phyloP scores from a whole-genome alignment of 2,329 filamentous ascomycete species.

The Sarocladiaceae sp. region DNA sequence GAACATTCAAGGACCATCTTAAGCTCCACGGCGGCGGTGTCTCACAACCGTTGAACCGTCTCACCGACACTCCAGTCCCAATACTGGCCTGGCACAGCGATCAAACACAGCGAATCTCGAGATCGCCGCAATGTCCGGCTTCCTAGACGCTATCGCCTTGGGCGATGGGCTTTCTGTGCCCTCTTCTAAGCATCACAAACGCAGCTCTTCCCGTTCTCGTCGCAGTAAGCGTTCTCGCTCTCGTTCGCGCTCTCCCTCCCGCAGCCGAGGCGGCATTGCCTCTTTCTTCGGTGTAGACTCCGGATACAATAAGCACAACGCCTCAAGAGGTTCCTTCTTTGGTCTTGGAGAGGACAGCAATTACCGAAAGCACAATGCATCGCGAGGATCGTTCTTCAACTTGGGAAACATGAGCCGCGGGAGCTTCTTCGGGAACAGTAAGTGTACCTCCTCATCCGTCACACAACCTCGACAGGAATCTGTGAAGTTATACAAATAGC shows the following conservation, averaged over 20 bases:
- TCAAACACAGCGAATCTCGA: neutral
- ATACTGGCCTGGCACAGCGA: neutral
- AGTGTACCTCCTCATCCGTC: slow-evolving; percentile 14
- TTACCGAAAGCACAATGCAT: slow-evolving; percentile 24
- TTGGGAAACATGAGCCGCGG: slow-evolving; percentile 16
- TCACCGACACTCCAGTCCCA: neutral
- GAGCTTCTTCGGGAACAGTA: slow-evolving; percentile 41
- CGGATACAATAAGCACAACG: slow-evolving; percentile 32
- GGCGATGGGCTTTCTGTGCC: slow-evolving; percentile 26
- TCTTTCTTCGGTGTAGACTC: slow-evolving; percentile 26
- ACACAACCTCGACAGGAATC: slow-evolving; percentile 7
- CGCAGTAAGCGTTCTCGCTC: slow-evolving; percentile 30
- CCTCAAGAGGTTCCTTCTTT: slow-evolving; percentile 40
- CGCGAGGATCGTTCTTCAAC: slow-evolving; percentile 6
- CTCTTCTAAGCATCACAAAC: slow-evolving; percentile 20
- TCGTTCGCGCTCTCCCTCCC: slow-evolving; percentile 31
- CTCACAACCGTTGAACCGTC: neutral
- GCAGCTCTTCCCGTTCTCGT: slow-evolving; percentile 22
- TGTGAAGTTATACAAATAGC: neutral
- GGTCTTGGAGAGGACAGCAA: slow-evolving; percentile 35
- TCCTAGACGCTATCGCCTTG: slow-evolving; percentile 26
- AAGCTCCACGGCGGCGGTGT: neutral
- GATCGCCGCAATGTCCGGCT: slow-evolving; percentile 15
- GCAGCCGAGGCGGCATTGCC: slow-evolving; percentile 23
- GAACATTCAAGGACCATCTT: neutral